phyloP scores from a whole-genome alignment of 1,139 yeast genomes.

The Geotrichum restrictum region DNA sequence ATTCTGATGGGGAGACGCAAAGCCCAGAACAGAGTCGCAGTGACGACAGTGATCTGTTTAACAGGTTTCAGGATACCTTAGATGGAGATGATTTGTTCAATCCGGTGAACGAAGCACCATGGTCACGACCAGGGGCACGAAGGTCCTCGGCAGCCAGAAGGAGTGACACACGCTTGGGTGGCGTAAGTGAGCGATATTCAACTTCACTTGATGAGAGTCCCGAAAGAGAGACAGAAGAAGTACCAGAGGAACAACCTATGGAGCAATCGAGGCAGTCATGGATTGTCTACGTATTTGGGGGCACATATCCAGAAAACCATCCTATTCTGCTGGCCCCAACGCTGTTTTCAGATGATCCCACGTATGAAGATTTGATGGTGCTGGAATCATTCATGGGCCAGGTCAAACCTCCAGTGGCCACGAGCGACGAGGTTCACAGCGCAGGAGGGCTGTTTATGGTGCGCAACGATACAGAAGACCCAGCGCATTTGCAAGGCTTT shows the following conservation, averaged over 20 bases:
- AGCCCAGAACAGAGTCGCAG: background rate
- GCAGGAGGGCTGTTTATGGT: constrained; percentile 41
- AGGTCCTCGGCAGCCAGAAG: no score
- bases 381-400: constrained; percentile 47
- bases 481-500: constrained; percentile 19
- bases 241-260: background rate
- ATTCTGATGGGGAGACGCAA: background rate
- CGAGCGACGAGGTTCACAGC: constrained; percentile 40
- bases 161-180: background rate
- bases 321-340: constrained; percentile 49
- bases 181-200: constrained; percentile 9
- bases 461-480: constrained; percentile 16
- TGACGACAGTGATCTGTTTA: background rate
- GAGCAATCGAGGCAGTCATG: constrained; percentile 40
- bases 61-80: constrained; percentile 12
- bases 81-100: constrained; percentile 15
- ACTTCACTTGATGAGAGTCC: background rate
- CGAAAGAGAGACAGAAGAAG: background rate
- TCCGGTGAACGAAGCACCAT: background rate
- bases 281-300: constrained; percentile 52
- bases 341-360: constrained; percentile 47
- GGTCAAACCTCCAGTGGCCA: constrained; percentile 45
- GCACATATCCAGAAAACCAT: constrained; percentile 46
- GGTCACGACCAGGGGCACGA: background rate
- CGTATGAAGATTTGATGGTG: constrained; percentile 47